A percentile compares a stretch with the other conserved stretches of the same genome.
These are phyloP conservation scores for Neurospora sp. DNA, from an alignment of 495 filamentous ascomycete genomes.

Conservation along the genomic window DNA sequence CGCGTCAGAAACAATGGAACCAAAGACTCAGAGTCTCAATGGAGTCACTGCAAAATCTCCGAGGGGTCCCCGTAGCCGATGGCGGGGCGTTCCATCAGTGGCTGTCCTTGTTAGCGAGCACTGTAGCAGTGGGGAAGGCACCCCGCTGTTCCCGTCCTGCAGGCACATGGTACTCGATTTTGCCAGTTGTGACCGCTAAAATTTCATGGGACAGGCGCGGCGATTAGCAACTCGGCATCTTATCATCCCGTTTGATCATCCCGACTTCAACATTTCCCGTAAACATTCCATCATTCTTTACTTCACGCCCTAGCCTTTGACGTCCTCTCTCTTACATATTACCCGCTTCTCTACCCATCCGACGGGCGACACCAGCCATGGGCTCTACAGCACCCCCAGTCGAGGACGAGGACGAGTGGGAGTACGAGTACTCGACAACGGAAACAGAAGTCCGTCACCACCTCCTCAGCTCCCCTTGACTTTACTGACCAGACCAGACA, in stretches of 20 bases:
- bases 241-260: not conserved
- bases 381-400: not conserved
- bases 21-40: conserved; percentile 1
- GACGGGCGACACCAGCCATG: not conserved
- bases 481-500: conserved; percentile 23
- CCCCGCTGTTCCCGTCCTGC: not conserved
- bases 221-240: not conserved
- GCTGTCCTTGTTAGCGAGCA: conserved; percentile 2
- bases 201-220: conserved; percentile 2
- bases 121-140: conserved; percentile 1
- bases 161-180: conserved; percentile 1
- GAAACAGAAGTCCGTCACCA: conserved; percentile 38
- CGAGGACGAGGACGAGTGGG: conserved; percentile 43
- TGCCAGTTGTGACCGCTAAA: conserved; percentile 20
- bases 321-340: not conserved
- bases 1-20: too few relatives aligned
- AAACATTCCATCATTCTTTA: not conserved
- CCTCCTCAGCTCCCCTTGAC: too few relatives aligned
- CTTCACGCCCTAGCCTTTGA: not conserved
- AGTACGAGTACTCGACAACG: conserved; percentile 48
- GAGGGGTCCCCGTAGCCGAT: not conserved
- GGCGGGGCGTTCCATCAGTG: conserved; percentile 10
- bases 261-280: not conserved
- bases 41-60: conserved; percentile 4
- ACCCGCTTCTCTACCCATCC: too few relatives aligned